These are phyloP conservation scores for Phlegmacium glaucopus DNA, from an alignment of 768 basidiomycete species.

Conservation along the genomic window DNA sequence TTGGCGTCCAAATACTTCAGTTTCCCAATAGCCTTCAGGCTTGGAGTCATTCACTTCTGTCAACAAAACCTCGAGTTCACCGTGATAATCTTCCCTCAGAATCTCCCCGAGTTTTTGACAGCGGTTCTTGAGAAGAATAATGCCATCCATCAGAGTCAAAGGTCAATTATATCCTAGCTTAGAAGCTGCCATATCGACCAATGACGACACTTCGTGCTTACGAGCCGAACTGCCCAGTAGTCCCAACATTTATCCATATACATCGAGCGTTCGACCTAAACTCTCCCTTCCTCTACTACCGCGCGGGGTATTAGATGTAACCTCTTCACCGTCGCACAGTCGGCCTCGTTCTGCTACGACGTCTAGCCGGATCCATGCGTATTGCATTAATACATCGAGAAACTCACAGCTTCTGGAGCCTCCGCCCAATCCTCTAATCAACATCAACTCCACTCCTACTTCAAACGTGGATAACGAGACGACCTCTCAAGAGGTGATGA, in stretches of 20 bases:
- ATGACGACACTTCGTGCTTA: neutral
- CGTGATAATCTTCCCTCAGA: neutral
- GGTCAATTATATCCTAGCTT: conserved; percentile 28
- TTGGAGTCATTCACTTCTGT: too few species aligned
- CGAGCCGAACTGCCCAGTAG: neutral
- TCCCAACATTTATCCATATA: neutral
- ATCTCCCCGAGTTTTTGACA: neutral
- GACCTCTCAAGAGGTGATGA: conserved; percentile 16
- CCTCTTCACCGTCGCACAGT: conserved; percentile 5
- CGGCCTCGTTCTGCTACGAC: conserved; percentile 29
- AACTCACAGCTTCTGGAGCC: conserved; percentile 3
- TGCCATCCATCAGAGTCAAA: conserved; percentile 51
- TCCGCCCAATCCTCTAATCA: neutral
- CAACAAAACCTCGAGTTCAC: too few species aligned
- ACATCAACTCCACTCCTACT: conserved; percentile 15
- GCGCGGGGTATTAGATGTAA: neutral
- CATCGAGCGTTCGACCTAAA: conserved; percentile 7
- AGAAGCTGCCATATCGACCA: conserved; percentile 6
- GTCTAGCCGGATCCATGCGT: conserved; percentile 33
- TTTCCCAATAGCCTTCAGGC: too few species aligned
- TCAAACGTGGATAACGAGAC: too few species aligned
- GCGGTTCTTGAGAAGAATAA: conserved; percentile 9
- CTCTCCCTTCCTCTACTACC: conserved; percentile 14
- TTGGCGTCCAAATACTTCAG: too few species aligned
- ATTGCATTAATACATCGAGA: conserved; percentile 23